Evolutionary conservation across 2,329 filamentous ascomycete genomes (phyloP), one percentile per base, ranked within the genome.

Genomic region (Bipolaris victoriae): DNA sequence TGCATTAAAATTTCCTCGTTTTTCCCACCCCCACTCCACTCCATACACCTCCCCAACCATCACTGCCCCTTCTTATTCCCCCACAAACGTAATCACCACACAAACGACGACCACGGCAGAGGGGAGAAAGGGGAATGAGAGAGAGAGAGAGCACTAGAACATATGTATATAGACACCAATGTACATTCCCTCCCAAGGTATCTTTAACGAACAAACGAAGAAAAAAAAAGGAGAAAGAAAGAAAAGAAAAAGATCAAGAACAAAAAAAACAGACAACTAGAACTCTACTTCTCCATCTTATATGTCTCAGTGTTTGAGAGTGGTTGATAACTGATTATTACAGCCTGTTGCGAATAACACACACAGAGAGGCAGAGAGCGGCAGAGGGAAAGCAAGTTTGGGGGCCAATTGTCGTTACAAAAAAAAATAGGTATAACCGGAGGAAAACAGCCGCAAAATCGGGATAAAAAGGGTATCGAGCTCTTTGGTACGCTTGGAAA

Each of bases 391-490:
- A 51, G 33, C 47, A 51, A 39, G 63, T 26, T 55, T 50, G 29
- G 41, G 41, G 40, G 52, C 37, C 39, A 39, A 51, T 33, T 51
- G 52, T 55, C 52, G 40, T 45, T 35, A 16, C 16, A 48, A 51
- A 50, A 46, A 16, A 35, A 20, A 18, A 11, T 4, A 24, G 40
- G 13, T 26, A 43, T n/a, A 43, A 22, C 7, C 13, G 16, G 9
- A 20, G 7, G 20, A 44, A 9, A 15, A 36, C 13, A 26, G 18
- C 16, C 37, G 29, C 63, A 64, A 57, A 59, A 24, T 45, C 61
- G 67, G 43, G 40, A 39, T 60, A 44, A 62, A 67, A 59, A 51
- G 72, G 72, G 72, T 74, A 73, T 73, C 70, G 65, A 64, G 63
- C 59, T 66, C 58, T 61, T 66, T 63, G 52, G 49, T 60, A 64